These are phyloP conservation scores for Oropetium thomaeum DNA, from an alignment of 176 grass and related monocot genomes.

Conservation along the genomic window DNA sequence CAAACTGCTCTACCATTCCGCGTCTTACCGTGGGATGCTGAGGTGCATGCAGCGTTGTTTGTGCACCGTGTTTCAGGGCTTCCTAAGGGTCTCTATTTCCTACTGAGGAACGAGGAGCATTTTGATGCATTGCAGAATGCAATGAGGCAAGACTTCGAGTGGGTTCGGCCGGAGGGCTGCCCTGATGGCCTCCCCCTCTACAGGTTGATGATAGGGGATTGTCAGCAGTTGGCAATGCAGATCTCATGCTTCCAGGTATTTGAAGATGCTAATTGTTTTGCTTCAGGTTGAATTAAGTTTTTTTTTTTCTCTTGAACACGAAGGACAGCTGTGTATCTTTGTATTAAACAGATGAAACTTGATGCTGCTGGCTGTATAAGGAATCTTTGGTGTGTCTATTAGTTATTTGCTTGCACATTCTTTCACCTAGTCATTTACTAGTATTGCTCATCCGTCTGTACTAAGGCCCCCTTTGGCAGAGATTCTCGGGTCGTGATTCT, in stretches of 20 bases:
- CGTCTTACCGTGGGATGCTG: slow-evolving; percentile 75
- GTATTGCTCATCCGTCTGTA: background rate
- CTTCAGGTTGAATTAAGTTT: background rate
- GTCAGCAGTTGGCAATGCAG: slow-evolving; percentile 66
- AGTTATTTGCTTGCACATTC: background rate
- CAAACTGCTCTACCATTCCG: slow-evolving; percentile 69
- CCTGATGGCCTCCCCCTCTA: slow-evolving; percentile 73
- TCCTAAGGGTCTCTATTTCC: slow-evolving; percentile 77
- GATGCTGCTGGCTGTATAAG: too few species aligned
- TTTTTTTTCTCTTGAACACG: too few species aligned
- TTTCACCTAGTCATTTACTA: background rate
- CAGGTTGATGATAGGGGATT: slow-evolving; percentile 69
- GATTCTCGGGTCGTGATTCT: too few species aligned
- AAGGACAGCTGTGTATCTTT: too few species aligned
- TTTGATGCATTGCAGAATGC: slow-evolving; percentile 53
- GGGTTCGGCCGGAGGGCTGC: slow-evolving; percentile 66
- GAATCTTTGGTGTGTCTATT: background rate
- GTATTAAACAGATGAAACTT: too few species aligned
- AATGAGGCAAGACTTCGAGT: slow-evolving; percentile 75
- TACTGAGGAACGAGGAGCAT: slow-evolving; percentile 84
- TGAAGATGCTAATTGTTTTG: background rate
- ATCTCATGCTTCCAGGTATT: slow-evolving; percentile 83
- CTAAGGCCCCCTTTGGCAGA: too few species aligned
- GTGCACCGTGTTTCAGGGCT: slow-evolving; percentile 65
- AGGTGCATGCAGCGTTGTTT: slow-evolving; percentile 79